A percentile compares a stretch with the other conserved stretches of the same genome.
Evolutionary conservation across 1,139 yeast species (phyloP).

Genomic region (Blastobotrys illinoisensis): DNA sequence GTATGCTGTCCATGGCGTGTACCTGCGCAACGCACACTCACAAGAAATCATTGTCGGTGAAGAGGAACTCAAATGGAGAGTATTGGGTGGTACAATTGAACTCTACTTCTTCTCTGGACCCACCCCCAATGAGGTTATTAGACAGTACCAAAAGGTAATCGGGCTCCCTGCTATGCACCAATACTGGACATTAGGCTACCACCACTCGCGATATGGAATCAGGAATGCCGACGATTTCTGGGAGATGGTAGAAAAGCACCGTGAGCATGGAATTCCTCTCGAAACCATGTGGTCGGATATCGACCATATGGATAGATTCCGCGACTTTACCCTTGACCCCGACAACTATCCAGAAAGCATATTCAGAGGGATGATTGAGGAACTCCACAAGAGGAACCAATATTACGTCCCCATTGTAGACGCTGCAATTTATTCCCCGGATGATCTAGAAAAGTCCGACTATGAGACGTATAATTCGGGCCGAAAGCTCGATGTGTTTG

Average conservation of each 20-base stretch:
- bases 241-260: slow-evolving; percentile 11
- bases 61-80: slow-evolving; percentile 27
- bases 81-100: slow-evolving; percentile 28
- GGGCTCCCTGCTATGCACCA: slow-evolving; percentile 35
- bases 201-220: slow-evolving; percentile 22
- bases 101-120: slow-evolving; percentile 36
- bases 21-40: slow-evolving; percentile 21
- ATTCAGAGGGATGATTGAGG: slow-evolving; percentile 25
- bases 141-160: slow-evolving; percentile 26
- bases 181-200: slow-evolving; percentile 26
- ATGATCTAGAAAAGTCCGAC: slow-evolving; percentile 26
- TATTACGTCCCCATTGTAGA: slow-evolving; percentile 36
- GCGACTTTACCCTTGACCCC: slow-evolving; percentile 34
- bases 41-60: slow-evolving; percentile 23
- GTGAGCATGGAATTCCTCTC: slow-evolving; percentile 15
- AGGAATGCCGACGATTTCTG: slow-evolving; percentile 11
- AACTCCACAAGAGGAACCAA: slow-evolving; percentile 28
- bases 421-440: slow-evolving; percentile 34
- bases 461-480: slow-evolving; percentile 31
- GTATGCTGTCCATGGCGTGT: slow-evolving; percentile 20
- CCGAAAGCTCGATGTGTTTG: slow-evolving; percentile 28
- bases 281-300: slow-evolving; percentile 21
- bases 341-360: slow-evolving; percentile 28
- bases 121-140: slow-evolving; percentile 31
- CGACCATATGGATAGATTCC: slow-evolving; percentile 29